Evolutionary conservation across 768 basidiomycete species (phyloP).

Genomic region (Tubosaeta brunneosetosa): DNA sequence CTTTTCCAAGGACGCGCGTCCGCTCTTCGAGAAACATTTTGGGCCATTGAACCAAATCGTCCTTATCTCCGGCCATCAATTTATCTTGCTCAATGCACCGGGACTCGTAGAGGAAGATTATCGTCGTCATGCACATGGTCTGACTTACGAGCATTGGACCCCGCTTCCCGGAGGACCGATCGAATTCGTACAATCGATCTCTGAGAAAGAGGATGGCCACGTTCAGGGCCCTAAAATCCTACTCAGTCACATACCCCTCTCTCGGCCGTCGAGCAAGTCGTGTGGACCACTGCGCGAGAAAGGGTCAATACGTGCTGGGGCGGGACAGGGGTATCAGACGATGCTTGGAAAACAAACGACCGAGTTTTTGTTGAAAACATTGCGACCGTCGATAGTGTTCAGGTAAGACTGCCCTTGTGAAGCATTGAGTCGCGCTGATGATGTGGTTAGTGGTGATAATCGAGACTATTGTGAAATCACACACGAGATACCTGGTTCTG

Average conservation of each 20-base stretch:
- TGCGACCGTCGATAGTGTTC: conserved; percentile 68
- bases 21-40: conserved; percentile 56
- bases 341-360: conserved; percentile 79
- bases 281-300: conserved; percentile 78
- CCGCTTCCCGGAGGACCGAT: conserved; percentile 52
- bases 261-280: conserved; percentile 62
- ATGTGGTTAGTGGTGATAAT: conserved; percentile 67
- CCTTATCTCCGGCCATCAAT: conserved; percentile 61
- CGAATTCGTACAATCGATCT: conserved; percentile 50
- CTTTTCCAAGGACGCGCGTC: conserved; percentile 50
- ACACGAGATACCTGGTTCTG: conserved; percentile 40
- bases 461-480: conserved; percentile 84
- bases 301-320: conserved; percentile 67
- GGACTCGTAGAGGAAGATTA: conserved; percentile 84
- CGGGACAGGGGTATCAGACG: conserved; percentile 78
- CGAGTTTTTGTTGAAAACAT: conserved; percentile 58
- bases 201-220: conserved; percentile 29
- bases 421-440: background rate
- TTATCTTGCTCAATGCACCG: conserved; percentile 71
- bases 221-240: conserved; percentile 43
- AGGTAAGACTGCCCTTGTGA: conserved; percentile 43
- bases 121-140: conserved; percentile 46
- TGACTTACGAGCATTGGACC: conserved; percentile 52
- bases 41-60: conserved; percentile 65
- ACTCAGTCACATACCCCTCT: conserved; percentile 83